Base-by-base conservation (phyloP, 2,329 filamentous ascomycete genomes). In the Penicillium sp. region DNA sequence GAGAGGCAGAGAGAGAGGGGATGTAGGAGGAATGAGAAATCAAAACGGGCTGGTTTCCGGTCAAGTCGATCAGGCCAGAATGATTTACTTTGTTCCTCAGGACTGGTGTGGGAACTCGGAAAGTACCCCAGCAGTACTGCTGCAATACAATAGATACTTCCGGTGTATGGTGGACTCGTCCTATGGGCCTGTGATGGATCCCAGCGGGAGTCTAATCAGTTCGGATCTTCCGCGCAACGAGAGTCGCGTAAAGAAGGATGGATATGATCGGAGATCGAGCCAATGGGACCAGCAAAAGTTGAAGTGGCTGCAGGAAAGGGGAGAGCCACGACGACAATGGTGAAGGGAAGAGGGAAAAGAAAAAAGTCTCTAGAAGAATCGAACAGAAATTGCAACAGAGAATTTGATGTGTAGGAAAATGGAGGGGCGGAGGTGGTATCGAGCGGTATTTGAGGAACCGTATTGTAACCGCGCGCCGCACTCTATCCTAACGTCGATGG, bases 341-440 rank as follows among this genome's bases (percentile, higher is more conserved):
- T 29, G 28, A 39, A 39, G 50, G 33, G 45, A 42, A 42, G 38
- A 49, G 29, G 36, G 46, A 45, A 35, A 43, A 48, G 39, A 42
- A 43, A 26, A 26, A 18, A 18, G 2, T 18, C 18, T 11, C 29
- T 11, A 32, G 29, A 32, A 32, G 33, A 36, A 11, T 4, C 11
- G 35, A 35, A 37, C 39, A 34, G 27, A 41, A 50, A 40, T 32
- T 5, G 3, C 29, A 32, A 3, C 29, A 46, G 41, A 51, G 52
- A 52, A 56, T 52, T 51, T 44, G 55, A 57, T 54, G 49, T 56
- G 55, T 57, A 56, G 48, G 40, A 46, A 53, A 45, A 25, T 48
- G 49, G 55, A 56, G 52, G 54, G 54, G 54, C 52, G 49, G 53
- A 54, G 43, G 49, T 49, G 36, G 47, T 40, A 43, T 29, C 25